Percentiles rank a stretch among this genome's conserved stretches.
These are phyloP conservation scores for Mycena polygramma DNA, from an alignment of 768 basidiomycete genomes.

Conservation along the genomic window DNA sequence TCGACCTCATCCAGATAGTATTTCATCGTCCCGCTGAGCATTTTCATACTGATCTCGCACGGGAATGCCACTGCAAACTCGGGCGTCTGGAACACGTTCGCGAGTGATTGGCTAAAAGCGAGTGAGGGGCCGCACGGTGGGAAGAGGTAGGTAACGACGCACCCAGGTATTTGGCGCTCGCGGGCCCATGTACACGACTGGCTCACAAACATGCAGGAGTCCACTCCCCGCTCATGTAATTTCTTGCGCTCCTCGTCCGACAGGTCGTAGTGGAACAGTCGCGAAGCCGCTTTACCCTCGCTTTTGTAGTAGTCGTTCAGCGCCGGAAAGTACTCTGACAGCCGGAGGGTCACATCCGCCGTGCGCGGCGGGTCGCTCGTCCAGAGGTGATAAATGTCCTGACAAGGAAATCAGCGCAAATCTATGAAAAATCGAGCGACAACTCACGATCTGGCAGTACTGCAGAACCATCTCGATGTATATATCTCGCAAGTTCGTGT, in stretches of 20 bases:
- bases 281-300: background rate
- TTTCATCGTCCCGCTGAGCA: constrained; percentile 6
- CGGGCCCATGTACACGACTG: constrained; percentile 22
- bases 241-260: constrained; percentile 9
- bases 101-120: constrained; percentile 15
- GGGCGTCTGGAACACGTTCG: constrained; percentile 11
- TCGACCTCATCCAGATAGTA: constrained; percentile 20
- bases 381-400: constrained; percentile 34
- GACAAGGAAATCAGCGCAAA: background rate
- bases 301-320: constrained; percentile 3
- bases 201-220: constrained; percentile 24
- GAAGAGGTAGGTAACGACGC: background rate
- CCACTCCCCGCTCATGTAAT: constrained; percentile 3
- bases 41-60: background rate
- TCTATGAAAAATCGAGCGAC: background rate
- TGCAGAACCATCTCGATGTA: constrained; percentile 27
- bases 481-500: background rate
- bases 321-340: constrained; percentile 36
- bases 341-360: constrained; percentile 21
- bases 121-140: background rate
- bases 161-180: background rate
- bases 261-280: constrained; percentile 32
- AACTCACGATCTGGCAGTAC: constrained; percentile 22
- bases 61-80: constrained; percentile 21
- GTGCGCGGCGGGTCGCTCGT: constrained; percentile 24